A percentile compares a stretch with the other conserved stretches of the same genome.
These are phyloP conservation scores for Penicillium manginii DNA, from an alignment of 495 filamentous ascomycete species.

Conservation along the genomic window DNA sequence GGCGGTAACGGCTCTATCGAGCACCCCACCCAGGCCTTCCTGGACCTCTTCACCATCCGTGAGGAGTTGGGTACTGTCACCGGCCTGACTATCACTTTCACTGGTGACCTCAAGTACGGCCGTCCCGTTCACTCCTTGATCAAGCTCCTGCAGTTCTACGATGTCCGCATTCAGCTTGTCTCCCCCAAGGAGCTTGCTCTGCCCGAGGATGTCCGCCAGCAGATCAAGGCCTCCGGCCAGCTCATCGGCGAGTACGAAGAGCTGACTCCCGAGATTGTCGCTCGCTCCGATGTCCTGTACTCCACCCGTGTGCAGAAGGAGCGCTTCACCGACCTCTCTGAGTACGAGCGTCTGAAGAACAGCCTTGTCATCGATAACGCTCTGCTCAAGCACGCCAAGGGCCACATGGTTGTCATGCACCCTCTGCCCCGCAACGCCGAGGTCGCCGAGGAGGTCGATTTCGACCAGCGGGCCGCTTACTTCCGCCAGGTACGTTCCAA, in stretches of 20 bases:
- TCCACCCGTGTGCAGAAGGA: conserved; percentile 97
- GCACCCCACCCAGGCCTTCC: conserved; percentile 96
- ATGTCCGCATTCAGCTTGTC: conserved; percentile 90
- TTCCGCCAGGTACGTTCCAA: conserved; percentile 92
- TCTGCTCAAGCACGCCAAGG: conserved; percentile 90
- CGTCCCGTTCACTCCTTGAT: conserved; percentile 93
- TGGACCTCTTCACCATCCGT: conserved; percentile 98
- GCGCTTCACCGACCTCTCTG: conserved; percentile 74
- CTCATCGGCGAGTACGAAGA: conserved; percentile 71
- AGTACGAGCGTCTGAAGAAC: conserved; percentile 87
- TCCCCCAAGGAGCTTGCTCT: conserved; percentile 78
- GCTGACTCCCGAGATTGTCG: conserved; percentile 83
- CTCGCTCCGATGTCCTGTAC: conserved; percentile 86
- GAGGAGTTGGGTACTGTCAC: conserved; percentile 95
- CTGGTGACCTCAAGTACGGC: conserved; percentile 89
- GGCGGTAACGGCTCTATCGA: conserved; percentile 93
- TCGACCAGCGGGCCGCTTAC: conserved; percentile 95
- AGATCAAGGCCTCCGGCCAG: conserved; percentile 73
- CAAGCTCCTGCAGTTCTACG: conserved; percentile 91
- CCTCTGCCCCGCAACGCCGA: conserved; percentile 91
- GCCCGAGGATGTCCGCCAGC: conserved; percentile 70
- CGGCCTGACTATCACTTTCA: conserved; percentile 92
- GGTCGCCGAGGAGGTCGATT: conserved; percentile 93
- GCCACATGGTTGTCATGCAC: conserved; percentile 91
- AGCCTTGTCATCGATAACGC: conserved; percentile 85